Conservation (phyloP, 164 flowering plant species). For the Vitis vinifera region DNA sequence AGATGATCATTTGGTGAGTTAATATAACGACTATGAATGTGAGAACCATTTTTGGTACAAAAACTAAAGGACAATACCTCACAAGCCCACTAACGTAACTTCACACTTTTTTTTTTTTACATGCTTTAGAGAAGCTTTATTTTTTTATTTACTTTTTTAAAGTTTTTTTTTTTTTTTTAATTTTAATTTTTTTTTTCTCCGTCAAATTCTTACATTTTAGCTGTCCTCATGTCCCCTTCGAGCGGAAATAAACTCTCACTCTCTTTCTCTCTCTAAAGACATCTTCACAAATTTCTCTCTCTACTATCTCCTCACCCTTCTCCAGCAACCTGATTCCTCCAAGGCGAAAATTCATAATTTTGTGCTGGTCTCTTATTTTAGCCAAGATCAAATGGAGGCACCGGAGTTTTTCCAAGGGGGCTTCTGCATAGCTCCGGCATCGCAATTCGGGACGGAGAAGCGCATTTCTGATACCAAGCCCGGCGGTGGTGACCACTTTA, state of each 20-base stretch:
- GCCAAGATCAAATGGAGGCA: constrained; percentile 37
- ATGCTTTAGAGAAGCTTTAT: too few relatives aligned
- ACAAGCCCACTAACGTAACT: too few relatives aligned
- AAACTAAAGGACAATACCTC: too few relatives aligned
- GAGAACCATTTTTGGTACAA: too few relatives aligned
- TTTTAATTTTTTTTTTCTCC: constrained; percentile 17
- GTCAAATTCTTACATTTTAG: constrained; percentile 58
- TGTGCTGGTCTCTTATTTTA: too few relatives aligned
- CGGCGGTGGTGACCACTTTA: constrained; percentile 50
- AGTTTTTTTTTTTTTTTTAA: not conserved
- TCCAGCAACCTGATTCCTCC: constrained; percentile 2
- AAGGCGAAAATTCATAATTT: not conserved
- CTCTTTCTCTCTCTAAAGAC: constrained; percentile 22
- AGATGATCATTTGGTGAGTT: too few relatives aligned
- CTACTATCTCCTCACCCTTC: constrained; percentile 20
- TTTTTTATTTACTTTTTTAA: not conserved
- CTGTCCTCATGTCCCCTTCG: constrained; percentile 59
- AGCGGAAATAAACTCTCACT: constrained; percentile 58
- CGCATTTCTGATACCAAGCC: constrained; percentile 29
- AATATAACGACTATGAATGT: too few relatives aligned
- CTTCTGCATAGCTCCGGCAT: constrained; percentile 20
- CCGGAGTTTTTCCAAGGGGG: constrained; percentile 44
- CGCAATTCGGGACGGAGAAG: constrained; percentile 40
- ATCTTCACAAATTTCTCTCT: constrained; percentile 9
- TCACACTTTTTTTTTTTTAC: too few relatives aligned